Percentiles rank a stretch among this genome's conserved stretches.
Evolutionary conservation across 208 protist species (phyloP).

Genomic region (Crithidia bombi): DNA sequence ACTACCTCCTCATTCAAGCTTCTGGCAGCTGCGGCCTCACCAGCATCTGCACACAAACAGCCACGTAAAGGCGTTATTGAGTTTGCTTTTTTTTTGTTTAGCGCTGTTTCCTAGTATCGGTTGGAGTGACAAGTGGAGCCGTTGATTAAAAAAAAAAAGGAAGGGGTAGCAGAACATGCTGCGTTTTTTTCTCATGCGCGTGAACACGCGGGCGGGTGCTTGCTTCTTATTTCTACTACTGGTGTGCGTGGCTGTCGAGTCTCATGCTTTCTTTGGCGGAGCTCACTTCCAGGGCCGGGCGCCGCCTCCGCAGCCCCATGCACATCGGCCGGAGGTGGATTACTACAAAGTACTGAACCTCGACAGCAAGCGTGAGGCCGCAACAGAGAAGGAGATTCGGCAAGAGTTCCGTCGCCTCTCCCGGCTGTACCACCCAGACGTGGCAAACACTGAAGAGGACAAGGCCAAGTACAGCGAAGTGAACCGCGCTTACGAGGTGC

Average conservation of each 20-base stretch:
- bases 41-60: no score
- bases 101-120: no score
- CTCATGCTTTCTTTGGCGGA: conserved; percentile 22
- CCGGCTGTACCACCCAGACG: conserved; percentile 83
- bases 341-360: conserved; percentile 82
- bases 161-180: neutral
- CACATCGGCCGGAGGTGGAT: conserved; percentile 53
- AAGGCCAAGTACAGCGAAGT: conserved; percentile 76
- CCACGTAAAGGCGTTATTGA: no score
- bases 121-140: no score
- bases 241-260: conserved; percentile 10
- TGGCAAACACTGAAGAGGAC: conserved; percentile 57
- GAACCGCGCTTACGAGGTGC: conserved; percentile 90
- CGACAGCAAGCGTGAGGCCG: conserved; percentile 51
- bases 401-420: conserved; percentile 76
- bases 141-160: no score
- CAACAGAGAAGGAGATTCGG: conserved; percentile 86
- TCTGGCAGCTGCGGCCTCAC: no score
- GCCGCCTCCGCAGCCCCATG: conserved; percentile 5
- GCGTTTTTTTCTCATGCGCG: neutral
- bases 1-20: no score
- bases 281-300: neutral
- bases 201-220: neutral
- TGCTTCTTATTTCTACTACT: conserved; percentile 16
- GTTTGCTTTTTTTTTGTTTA: neutral